Conservation (phyloP, 83 land plant genomes). For the Thuja plicata region DNA sequence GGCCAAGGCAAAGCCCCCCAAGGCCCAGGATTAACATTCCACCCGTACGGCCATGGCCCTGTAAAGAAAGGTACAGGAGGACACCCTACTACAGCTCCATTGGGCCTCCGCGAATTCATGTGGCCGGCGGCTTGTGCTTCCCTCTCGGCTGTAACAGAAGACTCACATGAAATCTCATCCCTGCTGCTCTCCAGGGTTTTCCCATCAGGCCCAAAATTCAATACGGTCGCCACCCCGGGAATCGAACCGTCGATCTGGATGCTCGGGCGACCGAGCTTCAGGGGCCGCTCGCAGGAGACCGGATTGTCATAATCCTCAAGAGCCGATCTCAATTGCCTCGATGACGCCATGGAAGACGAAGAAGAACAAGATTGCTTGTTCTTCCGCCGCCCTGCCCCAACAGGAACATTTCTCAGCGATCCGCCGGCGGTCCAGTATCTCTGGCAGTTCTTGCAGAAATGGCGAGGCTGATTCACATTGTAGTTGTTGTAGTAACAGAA, state of each 20-base stretch:
- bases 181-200: conserved; percentile 3
- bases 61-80: not conserved
- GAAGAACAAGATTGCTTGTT: conserved; percentile 34
- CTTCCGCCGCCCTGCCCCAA: conserved; percentile 83
- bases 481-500: conserved; percentile 88
- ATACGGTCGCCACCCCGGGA: conserved; percentile 31
- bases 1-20: conserved; percentile 7
- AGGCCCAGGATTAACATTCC: not conserved
- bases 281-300: conserved; percentile 34
- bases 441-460: conserved; percentile 82
- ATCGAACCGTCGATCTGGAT: conserved; percentile 26
- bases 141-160: not conserved
- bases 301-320: conserved; percentile 18
- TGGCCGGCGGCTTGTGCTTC: not conserved
- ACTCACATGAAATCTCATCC: conserved; percentile 18
- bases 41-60: not conserved
- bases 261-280: not conserved
- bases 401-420: conserved; percentile 72
- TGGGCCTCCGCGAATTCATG: conserved; percentile 5
- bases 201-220: conserved; percentile 28
- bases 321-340: conserved; percentile 27
- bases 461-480: conserved; percentile 79
- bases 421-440: conserved; percentile 90
- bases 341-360: not conserved
- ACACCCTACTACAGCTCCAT: conserved; percentile 25